These are phyloP conservation scores for Leishmania aethiopica DNA, from an alignment of 208 protist species.

Conservation along the genomic window DNA sequence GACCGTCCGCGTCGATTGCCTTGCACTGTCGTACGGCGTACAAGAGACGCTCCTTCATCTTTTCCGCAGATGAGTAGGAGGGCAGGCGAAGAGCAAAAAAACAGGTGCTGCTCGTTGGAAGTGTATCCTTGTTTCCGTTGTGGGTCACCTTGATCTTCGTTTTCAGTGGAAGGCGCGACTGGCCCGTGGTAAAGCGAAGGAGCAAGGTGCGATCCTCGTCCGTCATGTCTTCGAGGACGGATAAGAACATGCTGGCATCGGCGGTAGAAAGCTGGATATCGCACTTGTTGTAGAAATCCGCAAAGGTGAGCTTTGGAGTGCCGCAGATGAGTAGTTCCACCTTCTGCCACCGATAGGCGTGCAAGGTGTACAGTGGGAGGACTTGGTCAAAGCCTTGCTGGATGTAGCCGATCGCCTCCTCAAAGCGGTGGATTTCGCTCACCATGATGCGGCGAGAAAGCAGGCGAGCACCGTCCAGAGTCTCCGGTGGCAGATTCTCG, in stretches of 20 bases:
- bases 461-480: conserved; percentile 44
- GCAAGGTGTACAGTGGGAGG: conserved; percentile 81
- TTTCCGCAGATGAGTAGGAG: conserved; percentile 76
- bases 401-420: conserved; percentile 70
- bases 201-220: conserved; percentile 86
- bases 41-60: conserved; percentile 93
- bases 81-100: conserved; percentile 95
- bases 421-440: conserved; percentile 71
- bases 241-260: conserved; percentile 70
- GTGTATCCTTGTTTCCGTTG: conserved; percentile 63
- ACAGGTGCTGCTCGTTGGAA: conserved; percentile 94
- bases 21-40: conserved; percentile 95
- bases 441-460: conserved; percentile 67
- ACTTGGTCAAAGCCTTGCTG: conserved; percentile 81
- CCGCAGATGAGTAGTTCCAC: conserved; percentile 86
- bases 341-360: conserved; percentile 87
- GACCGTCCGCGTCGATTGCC: conserved; percentile 94
- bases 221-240: conserved; percentile 77
- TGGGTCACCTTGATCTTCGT: conserved; percentile 88
- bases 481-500: conserved; percentile 55
- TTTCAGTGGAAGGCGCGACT: conserved; percentile 84
- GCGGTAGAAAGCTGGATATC: conserved; percentile 63
- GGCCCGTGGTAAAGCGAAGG: conserved; percentile 89
- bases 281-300: conserved; percentile 74
- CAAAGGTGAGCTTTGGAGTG: conserved; percentile 74